A percentile compares a stretch with the other conserved stretches of the same genome.
phyloP scores from a whole-genome alignment of 2,329 filamentous ascomycete species.

The Fusarium graminum region DNA sequence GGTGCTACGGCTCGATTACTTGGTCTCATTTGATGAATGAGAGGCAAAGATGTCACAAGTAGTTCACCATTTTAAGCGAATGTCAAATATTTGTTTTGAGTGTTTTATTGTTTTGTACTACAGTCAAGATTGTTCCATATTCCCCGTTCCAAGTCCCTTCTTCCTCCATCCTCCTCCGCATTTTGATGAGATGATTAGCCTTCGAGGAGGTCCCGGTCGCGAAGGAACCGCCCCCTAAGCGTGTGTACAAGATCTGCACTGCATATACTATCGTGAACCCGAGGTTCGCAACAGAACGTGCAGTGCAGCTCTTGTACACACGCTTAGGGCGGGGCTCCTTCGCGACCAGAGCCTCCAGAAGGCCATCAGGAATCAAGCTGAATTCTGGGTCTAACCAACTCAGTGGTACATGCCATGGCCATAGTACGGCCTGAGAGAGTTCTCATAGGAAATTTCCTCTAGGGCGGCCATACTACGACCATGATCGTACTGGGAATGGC shows the following conservation, averaged over 20 bases:
- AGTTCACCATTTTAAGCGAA: background rate
- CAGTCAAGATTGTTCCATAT: background rate
- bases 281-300: constrained; percentile 18
- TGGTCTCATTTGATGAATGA: background rate
- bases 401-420: constrained; percentile 36
- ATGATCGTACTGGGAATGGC: constrained; percentile 83
- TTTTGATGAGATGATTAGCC: too few relatives aligned
- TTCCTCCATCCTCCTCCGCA: background rate
- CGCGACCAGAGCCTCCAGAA: constrained; percentile 4
- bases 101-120: constrained; percentile 12
- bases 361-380: background rate
- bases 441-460: constrained; percentile 71
- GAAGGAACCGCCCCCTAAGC: background rate
- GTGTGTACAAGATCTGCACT: constrained; percentile 28
- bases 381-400: constrained; percentile 8
- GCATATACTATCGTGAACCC: constrained; percentile 17
- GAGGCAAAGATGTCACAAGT: background rate
- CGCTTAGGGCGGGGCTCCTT: constrained; percentile 1
- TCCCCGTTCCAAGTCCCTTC: background rate
- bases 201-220: background rate
- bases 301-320: constrained; percentile 22
- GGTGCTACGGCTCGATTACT: background rate
- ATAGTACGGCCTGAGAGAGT: constrained; percentile 57
- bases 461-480: constrained; percentile 79
- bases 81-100: background rate